phyloP scores from a whole-genome alignment of 257 asterid species.

The Nicotiana knightiana region DNA sequence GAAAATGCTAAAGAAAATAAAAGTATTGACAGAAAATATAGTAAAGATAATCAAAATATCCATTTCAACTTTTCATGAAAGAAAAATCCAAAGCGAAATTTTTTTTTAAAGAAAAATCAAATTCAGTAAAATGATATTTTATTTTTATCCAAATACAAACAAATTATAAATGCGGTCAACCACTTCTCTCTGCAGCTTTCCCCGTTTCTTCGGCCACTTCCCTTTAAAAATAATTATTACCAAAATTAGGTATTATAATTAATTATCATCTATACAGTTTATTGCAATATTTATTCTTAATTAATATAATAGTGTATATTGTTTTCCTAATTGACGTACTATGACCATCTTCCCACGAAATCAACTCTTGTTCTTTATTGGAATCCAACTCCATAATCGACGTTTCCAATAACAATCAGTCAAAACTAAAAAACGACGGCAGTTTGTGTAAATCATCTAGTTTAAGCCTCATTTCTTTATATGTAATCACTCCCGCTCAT shows the following conservation, averaged over 20 bases:
- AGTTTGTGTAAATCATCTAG: background rate
- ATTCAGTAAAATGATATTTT: no score
- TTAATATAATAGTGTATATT: background rate
- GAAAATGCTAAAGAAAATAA: no score
- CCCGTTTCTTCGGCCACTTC: background rate
- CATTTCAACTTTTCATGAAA: no score
- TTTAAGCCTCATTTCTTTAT: background rate
- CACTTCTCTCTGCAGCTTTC: background rate
- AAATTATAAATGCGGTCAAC: background rate
- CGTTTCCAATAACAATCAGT: background rate
- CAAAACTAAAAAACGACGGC: background rate
- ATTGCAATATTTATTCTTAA: background rate
- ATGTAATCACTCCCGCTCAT: conserved; percentile 8
- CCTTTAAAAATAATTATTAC: no score
- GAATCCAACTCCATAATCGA: background rate
- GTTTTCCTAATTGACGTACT: background rate
- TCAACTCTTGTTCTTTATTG: background rate
- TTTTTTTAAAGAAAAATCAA: no score
- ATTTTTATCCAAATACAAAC: background rate
- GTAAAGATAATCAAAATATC: no score
- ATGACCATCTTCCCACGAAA: background rate
- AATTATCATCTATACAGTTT: no score
- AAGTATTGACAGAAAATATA: no score
- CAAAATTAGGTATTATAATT: no score
- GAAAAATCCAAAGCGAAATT: no score